Base-by-base conservation (phyloP, 176 grass and related monocot species). In the Bonia amplexicaulis region DNA sequence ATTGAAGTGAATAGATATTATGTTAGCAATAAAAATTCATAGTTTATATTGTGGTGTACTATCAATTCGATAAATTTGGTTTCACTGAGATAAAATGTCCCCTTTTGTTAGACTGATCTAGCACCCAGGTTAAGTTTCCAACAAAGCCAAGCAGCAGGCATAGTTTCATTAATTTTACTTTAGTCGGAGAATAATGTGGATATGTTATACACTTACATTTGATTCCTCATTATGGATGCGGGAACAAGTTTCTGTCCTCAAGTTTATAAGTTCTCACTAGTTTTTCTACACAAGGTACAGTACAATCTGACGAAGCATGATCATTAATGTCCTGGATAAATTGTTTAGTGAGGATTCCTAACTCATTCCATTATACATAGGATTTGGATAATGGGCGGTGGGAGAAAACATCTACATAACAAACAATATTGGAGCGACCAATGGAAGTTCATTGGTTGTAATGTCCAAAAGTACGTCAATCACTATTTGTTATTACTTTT, bases 381-480 rank as follows among this genome's bases (percentile, higher is more conserved):
- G 95, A 97, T 84, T 84, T 97, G 95, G 95, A 97, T 97, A 89
- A 97, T 94, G 90, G 95, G 47, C 95, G 91, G 60, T 97, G 95
- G 95, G 95, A 97, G 84, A 96, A 73, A 96, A 88, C 76, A 93
- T 89, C 76, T 96, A 96, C 81, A 93, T 96, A 66, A 97, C 86
- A 31, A 84, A 74, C 92, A 52, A 92, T 97, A 86, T 90, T 81
- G 92, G 95, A 85, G 64, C 92, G 78, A 2, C 69, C 13, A 97
- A 93, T 86, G 95, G 92, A 78, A 93, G 95, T 84, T 97, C 95
- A 57, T 91, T 97, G 79, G 92, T 94, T 47, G 89, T 97, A 20
- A 97, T 97, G 95, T 97, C 95, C 44, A 97, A 94, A 94, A 92
- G 95, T 94, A n/a, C 6, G 77, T 39, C 12, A 2, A 27, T 23